Evolutionary conservation across 805 yeast species (phyloP).

Genomic region (Kazachstania taianensis): DNA sequence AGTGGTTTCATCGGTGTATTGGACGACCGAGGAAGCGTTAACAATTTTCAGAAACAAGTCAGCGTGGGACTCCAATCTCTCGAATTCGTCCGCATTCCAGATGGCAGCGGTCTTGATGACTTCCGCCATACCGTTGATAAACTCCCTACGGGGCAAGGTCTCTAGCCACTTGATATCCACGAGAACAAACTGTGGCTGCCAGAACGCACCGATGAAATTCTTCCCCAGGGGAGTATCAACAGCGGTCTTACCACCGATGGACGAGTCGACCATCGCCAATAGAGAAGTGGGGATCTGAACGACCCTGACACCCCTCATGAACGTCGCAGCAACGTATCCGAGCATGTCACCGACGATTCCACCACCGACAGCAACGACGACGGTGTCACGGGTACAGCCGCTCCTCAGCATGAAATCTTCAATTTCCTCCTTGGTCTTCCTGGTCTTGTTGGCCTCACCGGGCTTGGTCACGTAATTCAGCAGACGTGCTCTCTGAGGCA

Average conservation of each 20-base stretch:
- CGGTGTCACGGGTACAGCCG: slow-evolving; percentile 94
- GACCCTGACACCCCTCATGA: slow-evolving; percentile 94
- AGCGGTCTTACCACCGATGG: slow-evolving; percentile 97
- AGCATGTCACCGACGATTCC: slow-evolving; percentile 99
- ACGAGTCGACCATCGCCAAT: slow-evolving; percentile 94
- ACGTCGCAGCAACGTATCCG: slow-evolving; percentile 97
- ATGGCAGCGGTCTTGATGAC: slow-evolving; percentile 97
- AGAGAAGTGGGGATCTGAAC: slow-evolving; percentile 91
- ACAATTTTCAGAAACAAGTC: slow-evolving; percentile 60
- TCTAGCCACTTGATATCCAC: slow-evolving; percentile 81
- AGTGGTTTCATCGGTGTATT: slow-evolving; percentile 7
- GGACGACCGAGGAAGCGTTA: slow-evolving; percentile 24
- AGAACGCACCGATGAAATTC: slow-evolving; percentile 92
- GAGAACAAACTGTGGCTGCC: slow-evolving; percentile 87
- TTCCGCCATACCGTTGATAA: slow-evolving; percentile 97
- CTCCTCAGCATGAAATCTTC: slow-evolving; percentile 76
- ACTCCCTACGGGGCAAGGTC: slow-evolving; percentile 85
- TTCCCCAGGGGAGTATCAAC: slow-evolving; percentile 94
- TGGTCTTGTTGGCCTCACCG: slow-evolving; percentile 83
- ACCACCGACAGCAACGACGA: slow-evolving; percentile 91
- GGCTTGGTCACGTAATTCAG: slow-evolving; percentile 73
- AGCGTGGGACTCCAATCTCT: slow-evolving; percentile 72
- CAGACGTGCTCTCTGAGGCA: slow-evolving; percentile 52
- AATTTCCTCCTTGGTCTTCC: slow-evolving; percentile 83
- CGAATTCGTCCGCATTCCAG: slow-evolving; percentile 86